Base-by-base conservation (phyloP, 495 filamentous ascomycete genomes). In the Annulohypoxylon stygium region DNA sequence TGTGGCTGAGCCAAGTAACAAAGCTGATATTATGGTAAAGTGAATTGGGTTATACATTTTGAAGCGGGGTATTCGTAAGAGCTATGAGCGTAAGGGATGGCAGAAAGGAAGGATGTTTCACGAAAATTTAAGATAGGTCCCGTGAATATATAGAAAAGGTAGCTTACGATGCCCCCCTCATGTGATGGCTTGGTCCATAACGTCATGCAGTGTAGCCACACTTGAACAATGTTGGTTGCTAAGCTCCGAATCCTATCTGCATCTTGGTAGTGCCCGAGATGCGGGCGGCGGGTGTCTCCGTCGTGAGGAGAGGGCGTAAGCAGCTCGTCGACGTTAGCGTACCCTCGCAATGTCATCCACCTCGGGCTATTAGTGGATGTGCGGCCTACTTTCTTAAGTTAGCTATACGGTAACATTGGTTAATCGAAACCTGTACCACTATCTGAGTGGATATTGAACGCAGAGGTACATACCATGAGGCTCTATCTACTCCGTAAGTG, bases 21-120 rank as follows among this genome's bases (percentile, higher is more conserved):
- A 14, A 26, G 34, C 48, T 25, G 25, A 71, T 34, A 47, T 11
- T 1, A 43, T 36, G 3, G 45, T 53, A 16, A 60, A 20, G 5
- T n/a, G 5, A 10, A 34, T 30, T 23, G 30, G 25, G 45, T 6
- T 43, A 18, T 60, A 53, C 61, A 70, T 70, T 59, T n/a, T 53
- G 55, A 16, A 11, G 25, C 14, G 36, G 18, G 51, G 51, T 37
- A 25, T 14, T 30, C 3, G 14, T 12, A 10, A 34, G 5, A 10
- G 23, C 9, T 41, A 7, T 51, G 45, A 25, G n/a, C 8, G n/a
- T 58, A 60, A 14, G 57, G 23, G 18, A 60, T 26, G 23, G 12
- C 5, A 43, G 1, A 12, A 10, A 43, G 10, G 14, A 2, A 33
- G 50, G 11, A 54, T 14, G 33, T 30, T 8, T 14, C 10, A 39